Percentiles rank a stretch among this genome's conserved stretches.
Evolutionary conservation across 106 monocot species (phyloP).

Genomic region (Dendrobium officinale): DNA sequence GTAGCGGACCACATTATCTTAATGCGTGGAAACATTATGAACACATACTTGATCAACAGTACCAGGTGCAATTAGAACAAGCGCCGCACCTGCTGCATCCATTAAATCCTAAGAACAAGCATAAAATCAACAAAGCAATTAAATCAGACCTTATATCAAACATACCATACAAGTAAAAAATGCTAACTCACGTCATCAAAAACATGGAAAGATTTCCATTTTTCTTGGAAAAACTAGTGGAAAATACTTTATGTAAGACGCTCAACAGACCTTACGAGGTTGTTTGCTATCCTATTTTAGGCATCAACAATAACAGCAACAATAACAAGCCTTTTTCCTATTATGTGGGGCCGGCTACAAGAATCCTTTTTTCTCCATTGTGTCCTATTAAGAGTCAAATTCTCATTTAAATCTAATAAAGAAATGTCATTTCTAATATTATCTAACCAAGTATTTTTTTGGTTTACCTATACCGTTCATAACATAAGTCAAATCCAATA

Average conservation of each 20-base stretch:
- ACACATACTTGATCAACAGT: constrained; percentile 71
- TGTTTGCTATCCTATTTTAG: too few relatives aligned
- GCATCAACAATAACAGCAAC: too few relatives aligned
- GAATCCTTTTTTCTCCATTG: too few relatives aligned
- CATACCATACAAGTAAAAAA: background rate
- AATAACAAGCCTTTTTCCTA: too few relatives aligned
- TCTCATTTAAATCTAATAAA: too few relatives aligned
- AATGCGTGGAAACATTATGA: background rate
- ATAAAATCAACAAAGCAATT: background rate
- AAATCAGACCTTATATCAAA: background rate
- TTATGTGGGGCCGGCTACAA: too few relatives aligned
- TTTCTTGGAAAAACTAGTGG: background rate
- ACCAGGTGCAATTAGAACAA: constrained; percentile 82
- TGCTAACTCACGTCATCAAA: background rate
- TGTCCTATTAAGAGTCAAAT: too few relatives aligned
- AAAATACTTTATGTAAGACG: background rate
- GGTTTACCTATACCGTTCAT: too few relatives aligned
- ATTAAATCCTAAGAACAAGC: constrained; percentile 43
- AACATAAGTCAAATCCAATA: too few relatives aligned
- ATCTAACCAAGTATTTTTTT: too few relatives aligned
- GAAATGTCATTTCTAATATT: too few relatives aligned
- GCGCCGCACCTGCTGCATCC: constrained; percentile 60
- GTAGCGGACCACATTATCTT: background rate
- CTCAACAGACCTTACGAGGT: background rate
- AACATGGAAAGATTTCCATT: background rate